phyloP scores from a whole-genome alignment of 768 basidiomycete genomes.

The Auricularia sp. region DNA sequence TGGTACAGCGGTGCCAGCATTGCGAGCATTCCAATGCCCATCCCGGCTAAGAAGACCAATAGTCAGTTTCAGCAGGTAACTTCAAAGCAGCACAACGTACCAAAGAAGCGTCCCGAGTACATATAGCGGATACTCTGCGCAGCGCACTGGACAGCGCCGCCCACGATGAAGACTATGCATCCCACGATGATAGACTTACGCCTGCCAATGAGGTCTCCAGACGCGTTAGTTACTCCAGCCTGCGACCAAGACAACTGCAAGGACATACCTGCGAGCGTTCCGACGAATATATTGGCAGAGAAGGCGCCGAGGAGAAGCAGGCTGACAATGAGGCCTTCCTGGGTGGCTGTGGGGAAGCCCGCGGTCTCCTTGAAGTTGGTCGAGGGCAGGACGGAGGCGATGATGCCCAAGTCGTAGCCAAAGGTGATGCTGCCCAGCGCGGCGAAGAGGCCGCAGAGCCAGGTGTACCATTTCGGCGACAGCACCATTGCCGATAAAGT shows the following conservation, averaged over 20 bases:
- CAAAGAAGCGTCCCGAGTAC: conserved; percentile 41
- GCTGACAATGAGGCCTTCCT: conserved; percentile 32
- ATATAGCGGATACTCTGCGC: conserved; percentile 38
- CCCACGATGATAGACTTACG: not conserved
- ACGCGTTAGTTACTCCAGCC: no score
- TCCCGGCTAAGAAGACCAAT: conserved; percentile 19
- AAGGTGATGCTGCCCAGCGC: conserved; percentile 28
- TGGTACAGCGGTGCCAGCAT: conserved; percentile 45
- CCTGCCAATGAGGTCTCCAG: not conserved
- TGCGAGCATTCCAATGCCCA: conserved; percentile 34
- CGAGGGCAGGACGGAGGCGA: conserved; percentile 30
- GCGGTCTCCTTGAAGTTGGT: conserved; percentile 17
- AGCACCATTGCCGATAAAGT: conserved; percentile 20
- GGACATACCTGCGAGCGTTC: conserved; percentile 28
- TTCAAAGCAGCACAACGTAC: not conserved
- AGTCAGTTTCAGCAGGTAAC: no score
- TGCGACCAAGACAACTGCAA: conserved; percentile 16
- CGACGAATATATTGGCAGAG: conserved; percentile 35
- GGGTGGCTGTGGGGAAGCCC: conserved; percentile 28
- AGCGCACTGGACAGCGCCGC: conserved; percentile 37
- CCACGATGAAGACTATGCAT: conserved; percentile 16
- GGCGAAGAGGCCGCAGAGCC: conserved; percentile 43
- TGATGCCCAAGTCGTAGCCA: conserved; percentile 43
- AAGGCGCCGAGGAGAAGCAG: conserved; percentile 15
- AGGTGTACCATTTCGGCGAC: conserved; percentile 40